A percentile compares a stretch with the other conserved stretches of the same genome.
phyloP scores from a whole-genome alignment of 805 yeast species.

The Lipomyces oligophaga region DNA sequence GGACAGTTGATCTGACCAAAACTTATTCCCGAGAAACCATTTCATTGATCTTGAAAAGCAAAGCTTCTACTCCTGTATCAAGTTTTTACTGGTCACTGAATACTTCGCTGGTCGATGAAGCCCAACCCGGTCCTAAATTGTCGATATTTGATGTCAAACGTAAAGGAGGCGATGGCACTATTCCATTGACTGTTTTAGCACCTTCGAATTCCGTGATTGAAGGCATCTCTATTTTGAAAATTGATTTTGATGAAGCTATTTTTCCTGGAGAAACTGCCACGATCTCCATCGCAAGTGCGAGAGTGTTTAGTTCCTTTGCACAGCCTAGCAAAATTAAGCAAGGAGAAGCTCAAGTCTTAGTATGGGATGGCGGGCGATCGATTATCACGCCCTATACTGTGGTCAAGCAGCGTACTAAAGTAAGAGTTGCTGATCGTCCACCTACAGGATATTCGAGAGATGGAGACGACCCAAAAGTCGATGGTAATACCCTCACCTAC shows the following conservation, averaged over 20 bases:
- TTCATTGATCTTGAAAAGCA: slow-evolving; percentile 56
- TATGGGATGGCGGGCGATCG: slow-evolving; percentile 51
- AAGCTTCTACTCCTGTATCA: slow-evolving; percentile 49
- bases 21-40: slow-evolving; percentile 63
- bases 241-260: slow-evolving; percentile 53
- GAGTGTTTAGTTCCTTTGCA: slow-evolving; percentile 51
- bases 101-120: slow-evolving; percentile 35
- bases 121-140: not conserved
- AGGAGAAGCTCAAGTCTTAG: slow-evolving; percentile 57
- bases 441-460: slow-evolving; percentile 37
- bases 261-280: slow-evolving; percentile 55
- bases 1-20: slow-evolving; percentile 60
- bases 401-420: slow-evolving; percentile 43
- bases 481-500: slow-evolving; percentile 42
- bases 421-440: slow-evolving; percentile 36
- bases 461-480: slow-evolving; percentile 34
- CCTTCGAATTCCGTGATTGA: not conserved
- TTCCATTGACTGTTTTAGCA: not conserved
- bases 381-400: slow-evolving; percentile 65
- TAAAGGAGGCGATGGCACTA: slow-evolving; percentile 6
- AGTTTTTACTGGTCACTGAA: slow-evolving; percentile 62
- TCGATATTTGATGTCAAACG: slow-evolving; percentile 17
- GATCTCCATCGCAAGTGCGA: slow-evolving; percentile 49
- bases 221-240: slow-evolving; percentile 4
- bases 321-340: slow-evolving; percentile 61